Base-by-base conservation (phyloP, 306 rosid species). In the Medicago truncatula region DNA sequence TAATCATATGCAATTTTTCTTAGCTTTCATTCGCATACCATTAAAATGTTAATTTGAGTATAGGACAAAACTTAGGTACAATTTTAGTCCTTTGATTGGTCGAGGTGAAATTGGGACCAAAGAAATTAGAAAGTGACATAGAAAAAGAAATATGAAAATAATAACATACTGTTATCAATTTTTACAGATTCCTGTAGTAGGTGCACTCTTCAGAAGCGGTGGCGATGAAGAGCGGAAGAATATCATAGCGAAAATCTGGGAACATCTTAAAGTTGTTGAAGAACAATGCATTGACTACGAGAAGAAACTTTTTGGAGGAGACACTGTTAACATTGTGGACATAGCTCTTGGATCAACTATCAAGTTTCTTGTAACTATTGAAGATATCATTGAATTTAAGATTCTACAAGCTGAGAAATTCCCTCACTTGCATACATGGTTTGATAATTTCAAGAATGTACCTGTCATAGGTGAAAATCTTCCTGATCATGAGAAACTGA, bases 301-400 rank as follows among this genome's bases (percentile, higher is more conserved):
- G 61, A 56, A 56, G 14, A 56, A 56, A 9, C 10, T 56, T 9
- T 56, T 56, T 56, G 61, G 61, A 20, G 61, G 61, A 9, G 14
- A 56, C 61, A 18, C 61, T 18, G 9, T 56, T 56, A 56, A 56
- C 61, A 56, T 56, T 56, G 28, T 56, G 31, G 61, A 56, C 61
- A 56, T 56, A 56, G 61, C 61, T 56, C 5, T 56, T 18, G 61
- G 61, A 9, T 56, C 61, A 56, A 9, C 61, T 56, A 56, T 56
- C 15, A 56, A 18, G 7, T 56, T 56, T 56, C 28, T 56, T 20
- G 13, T 20, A 56, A 56, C 61, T 18, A 56, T 56, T 56, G 61
- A 56, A 56, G 61, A 56, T 56, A 56, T 56, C 13, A 20, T 56
- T 18, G 14, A 56, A 20, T 2, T 56, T 28, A 56, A 56, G 15